phyloP scores from a whole-genome alignment of 768 basidiomycete genomes.

The Rhodotorula kratochvilovae region DNA sequence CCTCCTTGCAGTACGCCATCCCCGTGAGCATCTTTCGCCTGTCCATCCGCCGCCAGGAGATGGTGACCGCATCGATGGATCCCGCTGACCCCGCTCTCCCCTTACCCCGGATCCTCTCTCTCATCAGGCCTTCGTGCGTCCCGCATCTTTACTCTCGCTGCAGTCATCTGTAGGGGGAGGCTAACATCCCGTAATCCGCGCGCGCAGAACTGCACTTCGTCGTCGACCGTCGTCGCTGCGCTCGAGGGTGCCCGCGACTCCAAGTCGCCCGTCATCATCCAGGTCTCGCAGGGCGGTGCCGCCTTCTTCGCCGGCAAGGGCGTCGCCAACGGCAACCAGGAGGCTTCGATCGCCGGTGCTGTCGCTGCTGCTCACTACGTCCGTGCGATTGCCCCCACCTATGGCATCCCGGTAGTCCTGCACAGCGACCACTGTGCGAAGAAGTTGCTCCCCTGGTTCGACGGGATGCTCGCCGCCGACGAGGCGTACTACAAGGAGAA shows the following conservation, averaged over 20 bases:
- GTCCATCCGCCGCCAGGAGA: not conserved
- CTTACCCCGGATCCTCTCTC: not conserved
- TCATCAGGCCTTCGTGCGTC: slow-evolving; percentile 48
- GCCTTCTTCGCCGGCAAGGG: slow-evolving; percentile 98
- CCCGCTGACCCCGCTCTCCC: slow-evolving; percentile 4
- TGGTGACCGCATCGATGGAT: not conserved
- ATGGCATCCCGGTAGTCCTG: slow-evolving; percentile 93
- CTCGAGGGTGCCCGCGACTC: slow-evolving; percentile 94
- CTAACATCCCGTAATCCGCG: not conserved
- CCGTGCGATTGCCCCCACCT: slow-evolving; percentile 72
- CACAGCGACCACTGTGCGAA: slow-evolving; percentile 98
- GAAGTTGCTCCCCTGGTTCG: slow-evolving; percentile 98
- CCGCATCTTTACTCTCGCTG: slow-evolving; percentile 22
- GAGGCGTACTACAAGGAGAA: slow-evolving; percentile 87
- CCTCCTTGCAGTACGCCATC: slow-evolving; percentile 49
- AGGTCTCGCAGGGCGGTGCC: slow-evolving; percentile 92
- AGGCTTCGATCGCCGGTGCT: slow-evolving; percentile 91
- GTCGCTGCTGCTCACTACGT: slow-evolving; percentile 87
- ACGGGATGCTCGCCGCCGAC: slow-evolving; percentile 96
- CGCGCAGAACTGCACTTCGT: slow-evolving; percentile 86
- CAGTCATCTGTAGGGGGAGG: not conserved
- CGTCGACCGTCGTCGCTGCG: slow-evolving; percentile 86
- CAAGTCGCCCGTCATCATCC: slow-evolving; percentile 95
- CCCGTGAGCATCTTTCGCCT: slow-evolving; percentile 45
- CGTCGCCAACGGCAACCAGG: slow-evolving; percentile 85